These are phyloP conservation scores for Gastroboletus turbinatus DNA, from an alignment of 1,284 basidiomycete genomes.

Conservation along the genomic window DNA sequence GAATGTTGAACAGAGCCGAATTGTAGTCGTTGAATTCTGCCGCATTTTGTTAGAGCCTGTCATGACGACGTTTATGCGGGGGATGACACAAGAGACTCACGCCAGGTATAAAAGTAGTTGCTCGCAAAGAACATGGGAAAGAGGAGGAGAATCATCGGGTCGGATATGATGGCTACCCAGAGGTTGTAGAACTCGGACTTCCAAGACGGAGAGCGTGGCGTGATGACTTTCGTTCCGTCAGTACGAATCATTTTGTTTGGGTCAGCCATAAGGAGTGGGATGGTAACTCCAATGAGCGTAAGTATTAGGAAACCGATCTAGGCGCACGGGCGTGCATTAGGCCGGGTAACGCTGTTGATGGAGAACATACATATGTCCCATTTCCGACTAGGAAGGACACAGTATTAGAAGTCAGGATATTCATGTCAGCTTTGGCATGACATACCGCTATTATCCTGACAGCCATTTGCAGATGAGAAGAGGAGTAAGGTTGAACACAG, in stretches of 20 bases:
- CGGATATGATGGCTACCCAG: constrained; percentile 33
- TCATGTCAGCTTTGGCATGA: not conserved
- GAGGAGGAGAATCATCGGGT: constrained; percentile 37
- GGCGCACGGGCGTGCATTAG: not conserved
- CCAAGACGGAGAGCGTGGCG: constrained; percentile 37
- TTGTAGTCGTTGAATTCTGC: constrained; percentile 40
- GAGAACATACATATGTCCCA: constrained; percentile 33
- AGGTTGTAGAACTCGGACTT: constrained; percentile 35
- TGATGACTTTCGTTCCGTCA: constrained; percentile 35
- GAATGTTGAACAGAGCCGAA: constrained; percentile 38
- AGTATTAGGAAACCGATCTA: constrained; percentile 38
- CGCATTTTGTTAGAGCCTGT: not conserved
- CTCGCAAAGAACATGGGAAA: constrained; percentile 40
- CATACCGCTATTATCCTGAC: constrained; percentile 20
- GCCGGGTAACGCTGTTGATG: not conserved
- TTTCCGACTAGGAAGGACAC: constrained; percentile 23
- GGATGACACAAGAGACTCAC: constrained; percentile 10
- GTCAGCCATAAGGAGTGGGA: constrained; percentile 37
- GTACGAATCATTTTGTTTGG: constrained; percentile 38
- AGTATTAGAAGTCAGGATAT: not conserved
- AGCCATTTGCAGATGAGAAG: not conserved
- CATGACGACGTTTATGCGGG: too few species aligned
- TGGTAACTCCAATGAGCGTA: constrained; percentile 32
- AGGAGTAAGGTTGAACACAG: not conserved
- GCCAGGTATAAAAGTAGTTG: constrained; percentile 43